Evolutionary conservation across 139 green algal species (phyloP), one percentile per base, ranked within the genome.

Genomic region (Dunaliella sp.): DNA sequence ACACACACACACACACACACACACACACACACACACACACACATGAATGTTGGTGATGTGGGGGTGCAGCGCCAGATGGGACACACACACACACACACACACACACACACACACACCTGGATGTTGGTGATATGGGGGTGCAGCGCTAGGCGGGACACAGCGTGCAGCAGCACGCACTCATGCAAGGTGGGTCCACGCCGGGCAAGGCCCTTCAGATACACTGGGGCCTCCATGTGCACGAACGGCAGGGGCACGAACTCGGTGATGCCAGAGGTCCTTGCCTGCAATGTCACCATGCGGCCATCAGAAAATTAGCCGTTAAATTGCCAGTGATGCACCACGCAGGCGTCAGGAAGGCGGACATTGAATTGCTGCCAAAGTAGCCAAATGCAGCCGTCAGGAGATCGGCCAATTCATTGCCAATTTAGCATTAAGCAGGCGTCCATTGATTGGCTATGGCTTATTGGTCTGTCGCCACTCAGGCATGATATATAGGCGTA

Each of bases 231-330:
- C 94, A 98, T 97, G 94, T 98, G 95, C 77, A 98, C 96, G 91
- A 98, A 98, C 3, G 96, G 95, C 58, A 98, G 94, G 38, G 96
- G 96, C 76, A 98, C 96, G 86, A 98, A 98, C 88, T 98, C 96
- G 0, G 94, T 95, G 89, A 98, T 94, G 77, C 91, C 90, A 28
- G 90, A 89, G 25, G 90, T 93, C 57, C 83, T 76, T 31, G 65
- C 85, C 78, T 85, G 82, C 65, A 48, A 36, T 3, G 25, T 1
- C 3, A 48, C n/a, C n/a, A n/a, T n/a, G n/a, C n/a, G n/a, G n/a
- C n/a, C n/a, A n/a, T n/a, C n/a, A n/a, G n/a, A n/a, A n/a, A n/a
- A n/a, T n/a, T n/a, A n/a, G n/a, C n/a, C n/a, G n/a, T n/a, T n/a
- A n/a, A n/a, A n/a, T n/a, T n/a, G n/a, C n/a, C n/a, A n/a, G n/a